Evolutionary conservation across 106 monocot species (phyloP).

Genomic region (Platanthera guangdongensis): DNA sequence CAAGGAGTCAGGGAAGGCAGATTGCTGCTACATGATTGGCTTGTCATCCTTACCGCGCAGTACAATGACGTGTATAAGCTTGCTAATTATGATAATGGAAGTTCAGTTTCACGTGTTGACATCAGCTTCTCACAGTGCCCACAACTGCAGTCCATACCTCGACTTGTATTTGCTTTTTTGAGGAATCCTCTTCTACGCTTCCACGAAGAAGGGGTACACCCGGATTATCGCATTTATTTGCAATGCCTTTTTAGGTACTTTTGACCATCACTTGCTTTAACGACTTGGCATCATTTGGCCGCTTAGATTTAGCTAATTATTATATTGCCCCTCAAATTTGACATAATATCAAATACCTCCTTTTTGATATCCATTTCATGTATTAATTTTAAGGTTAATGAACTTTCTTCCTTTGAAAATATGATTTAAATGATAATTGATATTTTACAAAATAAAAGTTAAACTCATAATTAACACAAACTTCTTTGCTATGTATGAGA

Average conservation of each 20-base stretch:
- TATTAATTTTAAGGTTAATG: too few species aligned
- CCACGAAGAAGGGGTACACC: constrained; percentile 96
- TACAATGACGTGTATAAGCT: constrained; percentile 67
- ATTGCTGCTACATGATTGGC: constrained; percentile 89
- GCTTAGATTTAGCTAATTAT: too few species aligned
- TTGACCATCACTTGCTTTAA: not conserved
- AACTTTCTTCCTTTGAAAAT: too few species aligned
- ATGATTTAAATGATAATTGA: too few species aligned
- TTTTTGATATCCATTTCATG: too few species aligned
- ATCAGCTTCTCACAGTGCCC: constrained; percentile 78
- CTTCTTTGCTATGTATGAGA: too few species aligned
- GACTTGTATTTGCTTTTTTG: constrained; percentile 87
- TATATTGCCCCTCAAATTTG: too few species aligned
- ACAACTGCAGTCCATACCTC: constrained; percentile 73
- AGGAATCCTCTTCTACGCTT: constrained; percentile 88
- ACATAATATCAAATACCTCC: too few species aligned
- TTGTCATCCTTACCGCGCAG: constrained; percentile 81
- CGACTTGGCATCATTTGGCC: too few species aligned
- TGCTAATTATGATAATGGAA: constrained; percentile 31
- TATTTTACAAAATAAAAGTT: too few species aligned
- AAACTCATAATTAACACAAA: too few species aligned
- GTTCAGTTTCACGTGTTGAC: constrained; percentile 36
- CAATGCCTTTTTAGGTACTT: constrained; percentile 93
- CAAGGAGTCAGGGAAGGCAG: constrained; percentile 96
- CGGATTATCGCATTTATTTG: constrained; percentile 84